Evolutionary conservation across 2,329 filamentous ascomycete genomes (phyloP).

Genomic region (Alternaria viburni): DNA sequence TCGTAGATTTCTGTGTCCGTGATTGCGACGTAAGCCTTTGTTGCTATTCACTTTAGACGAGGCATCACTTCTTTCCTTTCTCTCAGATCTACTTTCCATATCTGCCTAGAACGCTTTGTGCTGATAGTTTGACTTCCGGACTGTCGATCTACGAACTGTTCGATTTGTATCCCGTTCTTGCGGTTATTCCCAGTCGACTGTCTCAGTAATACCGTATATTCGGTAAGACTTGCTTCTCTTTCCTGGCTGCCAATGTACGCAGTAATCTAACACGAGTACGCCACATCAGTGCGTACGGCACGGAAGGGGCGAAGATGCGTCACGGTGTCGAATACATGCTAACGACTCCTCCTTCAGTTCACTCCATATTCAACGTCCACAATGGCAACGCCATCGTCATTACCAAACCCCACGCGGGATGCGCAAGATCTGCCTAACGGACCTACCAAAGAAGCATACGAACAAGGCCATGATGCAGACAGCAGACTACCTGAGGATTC

Average conservation of each 20-base stretch:
- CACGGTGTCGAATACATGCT: not conserved
- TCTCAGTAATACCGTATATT: not conserved
- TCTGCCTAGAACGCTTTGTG: not conserved
- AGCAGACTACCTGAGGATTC: slow-evolving; percentile 8
- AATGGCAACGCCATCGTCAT: slow-evolving; percentile 33
- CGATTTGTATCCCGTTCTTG: not conserved
- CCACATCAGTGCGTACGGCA: not conserved
- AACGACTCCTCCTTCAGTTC: slow-evolving; percentile 5
- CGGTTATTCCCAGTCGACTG: not conserved
- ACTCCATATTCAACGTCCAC: slow-evolving; percentile 2
- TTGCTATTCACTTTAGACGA: not conserved
- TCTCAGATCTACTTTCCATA: not conserved
- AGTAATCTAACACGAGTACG: not conserved
- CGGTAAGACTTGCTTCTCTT: slow-evolving; percentile 12
- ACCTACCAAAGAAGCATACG: slow-evolving; percentile 29
- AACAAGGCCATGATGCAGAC: slow-evolving; percentile 38
- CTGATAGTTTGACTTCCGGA: not conserved
- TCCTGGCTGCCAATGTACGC: not conserved
- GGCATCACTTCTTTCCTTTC: not conserved
- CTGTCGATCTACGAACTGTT: not conserved
- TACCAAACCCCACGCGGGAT: slow-evolving; percentile 24
- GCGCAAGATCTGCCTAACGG: slow-evolving; percentile 26
- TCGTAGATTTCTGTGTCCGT: not conserved
- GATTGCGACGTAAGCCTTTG: not conserved
- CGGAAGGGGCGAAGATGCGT: not conserved